These are phyloP conservation scores for Gentiana dahurica DNA, from an alignment of 257 asterid species.

Conservation along the genomic window DNA sequence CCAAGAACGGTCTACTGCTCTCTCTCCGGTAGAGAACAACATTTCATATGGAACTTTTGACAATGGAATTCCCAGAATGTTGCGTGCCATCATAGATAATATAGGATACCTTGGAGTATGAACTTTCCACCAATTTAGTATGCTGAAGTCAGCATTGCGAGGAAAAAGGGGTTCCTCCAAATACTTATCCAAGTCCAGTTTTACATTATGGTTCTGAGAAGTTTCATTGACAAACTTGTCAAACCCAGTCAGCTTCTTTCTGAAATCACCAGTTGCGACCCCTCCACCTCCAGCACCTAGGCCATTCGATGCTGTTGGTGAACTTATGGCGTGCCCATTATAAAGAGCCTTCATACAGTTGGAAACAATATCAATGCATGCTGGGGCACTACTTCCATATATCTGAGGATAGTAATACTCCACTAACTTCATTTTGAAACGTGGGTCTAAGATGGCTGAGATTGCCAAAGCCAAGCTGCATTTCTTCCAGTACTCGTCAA, in stretches of 20 bases:
- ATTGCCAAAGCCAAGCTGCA: conserved; percentile 98
- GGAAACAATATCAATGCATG: conserved; percentile 64
- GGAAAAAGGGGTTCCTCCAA: conserved; percentile 88
- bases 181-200: conserved; percentile 83
- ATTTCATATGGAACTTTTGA: conserved; percentile 51
- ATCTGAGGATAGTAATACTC: conserved; percentile 82
- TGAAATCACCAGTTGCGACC: conserved; percentile 9
- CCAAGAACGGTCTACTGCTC: conserved; percentile 42
- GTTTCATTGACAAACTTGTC: conserved; percentile 64
- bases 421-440: conserved; percentile 80
- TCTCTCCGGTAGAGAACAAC: conserved; percentile 47
- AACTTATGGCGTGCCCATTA: conserved; percentile 56
- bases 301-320: conserved; percentile 56
- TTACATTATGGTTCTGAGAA: conserved; percentile 43
- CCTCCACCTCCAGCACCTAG: conserved; percentile 34
- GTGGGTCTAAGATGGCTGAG: conserved; percentile 86
- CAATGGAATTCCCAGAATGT: conserved; percentile 76
- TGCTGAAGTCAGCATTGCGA: conserved; percentile 52
- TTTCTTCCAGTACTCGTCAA: conserved; percentile 94
- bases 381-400: conserved; percentile 53
- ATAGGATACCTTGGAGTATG: conserved; percentile 82
- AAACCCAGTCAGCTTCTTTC: conserved; percentile 63
- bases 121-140: conserved; percentile 94
- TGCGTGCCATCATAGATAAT: conserved; percentile 84
- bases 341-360: conserved; percentile 84